A percentile compares a stretch with the other conserved stretches of the same genome.
Evolutionary conservation across 176 grass and related monocot species (phyloP).

Genomic region (Aegilops speltoides): DNA sequence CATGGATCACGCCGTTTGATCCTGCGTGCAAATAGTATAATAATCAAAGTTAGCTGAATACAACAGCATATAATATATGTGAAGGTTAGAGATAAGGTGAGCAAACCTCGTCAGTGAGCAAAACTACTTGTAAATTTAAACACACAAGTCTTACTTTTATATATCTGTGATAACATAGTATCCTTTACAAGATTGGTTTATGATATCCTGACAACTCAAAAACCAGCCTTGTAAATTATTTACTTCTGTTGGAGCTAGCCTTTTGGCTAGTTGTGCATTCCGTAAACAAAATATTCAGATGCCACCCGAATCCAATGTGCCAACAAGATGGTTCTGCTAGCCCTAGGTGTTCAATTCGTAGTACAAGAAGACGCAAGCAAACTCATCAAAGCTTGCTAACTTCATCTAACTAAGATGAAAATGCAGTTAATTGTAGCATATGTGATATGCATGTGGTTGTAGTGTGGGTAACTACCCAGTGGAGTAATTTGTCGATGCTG

Average conservation of each 20-base stretch:
- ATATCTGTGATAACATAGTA: no score
- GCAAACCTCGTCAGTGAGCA: no score
- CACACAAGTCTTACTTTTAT: no score
- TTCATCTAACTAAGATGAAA: slow-evolving; percentile 7
- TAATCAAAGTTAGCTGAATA: no score
- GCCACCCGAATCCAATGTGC: slow-evolving; percentile 17
- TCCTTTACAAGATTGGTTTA: background rate
- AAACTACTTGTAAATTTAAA: no score
- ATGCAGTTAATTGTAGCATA: slow-evolving; percentile 18
- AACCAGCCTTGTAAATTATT: slow-evolving; percentile 8
- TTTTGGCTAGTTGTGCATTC: slow-evolving; percentile 23
- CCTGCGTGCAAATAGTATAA: no score
- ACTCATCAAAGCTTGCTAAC: background rate
- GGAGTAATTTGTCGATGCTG: slow-evolving; percentile 6
- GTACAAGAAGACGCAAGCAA: slow-evolving; percentile 32
- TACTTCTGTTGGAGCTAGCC: background rate
- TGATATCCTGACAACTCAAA: slow-evolving; percentile 10
- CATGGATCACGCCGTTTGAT: background rate
- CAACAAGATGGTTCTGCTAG: slow-evolving; percentile 3
- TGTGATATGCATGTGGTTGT: slow-evolving; percentile 13
- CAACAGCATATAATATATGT: no score
- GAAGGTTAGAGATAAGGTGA: no score
- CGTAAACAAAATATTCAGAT: background rate
- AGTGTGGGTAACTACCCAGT: background rate
- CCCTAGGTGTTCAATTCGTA: background rate